phyloP scores from a whole-genome alignment of 139 green algal species.

The Asterochloris sp. region DNA sequence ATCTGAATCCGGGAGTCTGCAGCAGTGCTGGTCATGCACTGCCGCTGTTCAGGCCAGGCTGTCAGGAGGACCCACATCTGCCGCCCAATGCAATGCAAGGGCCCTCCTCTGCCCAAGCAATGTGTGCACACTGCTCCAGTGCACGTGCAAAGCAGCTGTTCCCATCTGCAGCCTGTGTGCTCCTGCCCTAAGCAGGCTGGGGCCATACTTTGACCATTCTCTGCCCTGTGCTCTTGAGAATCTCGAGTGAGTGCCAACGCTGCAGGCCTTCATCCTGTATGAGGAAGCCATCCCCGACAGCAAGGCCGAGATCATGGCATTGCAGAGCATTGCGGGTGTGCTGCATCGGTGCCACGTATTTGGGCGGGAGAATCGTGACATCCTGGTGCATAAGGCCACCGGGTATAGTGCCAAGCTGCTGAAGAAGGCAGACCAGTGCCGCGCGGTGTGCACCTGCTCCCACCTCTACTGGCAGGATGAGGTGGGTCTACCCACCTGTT shows the following conservation, averaged over 20 bases:
- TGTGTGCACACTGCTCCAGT: too few relatives aligned
- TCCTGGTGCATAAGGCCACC: conserved; percentile 75
- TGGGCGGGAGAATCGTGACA: conserved; percentile 64
- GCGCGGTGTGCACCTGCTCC: conserved; percentile 67
- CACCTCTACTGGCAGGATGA: conserved; percentile 84
- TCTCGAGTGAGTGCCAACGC: conserved; percentile 19
- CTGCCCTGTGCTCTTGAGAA: neutral
- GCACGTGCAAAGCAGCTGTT: too few relatives aligned
- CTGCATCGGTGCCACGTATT: conserved; percentile 81
- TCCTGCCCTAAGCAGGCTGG: too few relatives aligned
- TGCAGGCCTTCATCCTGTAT: conserved; percentile 85
- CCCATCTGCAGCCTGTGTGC: too few relatives aligned
- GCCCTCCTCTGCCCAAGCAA: too few relatives aligned
- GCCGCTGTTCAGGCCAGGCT: too few relatives aligned
- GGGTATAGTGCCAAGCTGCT: conserved; percentile 85
- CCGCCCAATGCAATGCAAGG: too few relatives aligned
- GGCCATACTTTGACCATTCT: neutral
- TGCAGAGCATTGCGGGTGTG: conserved; percentile 82
- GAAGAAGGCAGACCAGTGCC: conserved; percentile 85
- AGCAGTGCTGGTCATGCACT: too few relatives aligned
- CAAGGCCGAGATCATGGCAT: conserved; percentile 58
- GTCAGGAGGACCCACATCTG: too few relatives aligned
- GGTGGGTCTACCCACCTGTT: neutral
- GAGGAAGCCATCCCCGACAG: conserved; percentile 87
- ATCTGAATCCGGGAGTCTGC: too few relatives aligned